Percentiles rank a stretch among this genome's conserved stretches.
phyloP scores from a whole-genome alignment of 805 yeast genomes.

The Ogataea salicorniae region DNA sequence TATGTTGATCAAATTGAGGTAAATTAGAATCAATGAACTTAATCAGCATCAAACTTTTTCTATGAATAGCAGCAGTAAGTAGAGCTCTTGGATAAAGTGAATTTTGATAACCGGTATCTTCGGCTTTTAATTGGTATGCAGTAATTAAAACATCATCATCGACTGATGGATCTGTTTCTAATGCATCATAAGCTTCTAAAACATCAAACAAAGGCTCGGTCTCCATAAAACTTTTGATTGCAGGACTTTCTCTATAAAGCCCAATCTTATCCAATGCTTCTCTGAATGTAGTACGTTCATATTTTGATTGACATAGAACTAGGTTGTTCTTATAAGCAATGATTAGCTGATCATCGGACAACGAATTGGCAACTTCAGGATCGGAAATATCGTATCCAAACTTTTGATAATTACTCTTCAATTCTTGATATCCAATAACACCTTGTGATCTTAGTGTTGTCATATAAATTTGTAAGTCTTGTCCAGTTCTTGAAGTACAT shows the following conservation, averaged over 20 bases:
- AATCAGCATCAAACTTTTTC: constrained; percentile 55
- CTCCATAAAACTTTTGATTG: constrained; percentile 33
- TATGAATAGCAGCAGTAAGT: constrained; percentile 51
- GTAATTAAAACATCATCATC: constrained; percentile 72
- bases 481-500: constrained; percentile 43
- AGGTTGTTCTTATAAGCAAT: constrained; percentile 24
- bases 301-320: constrained; percentile 17
- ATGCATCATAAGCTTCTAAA: constrained; percentile 43
- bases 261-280: constrained; percentile 37
- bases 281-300: constrained; percentile 29
- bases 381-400: constrained; percentile 26
- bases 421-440: constrained; percentile 44
- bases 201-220: constrained; percentile 44
- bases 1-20: constrained; percentile 25
- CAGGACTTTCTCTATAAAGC: constrained; percentile 31
- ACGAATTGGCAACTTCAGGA: constrained; percentile 12
- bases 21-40: constrained; percentile 45
- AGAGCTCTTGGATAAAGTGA: constrained; percentile 50
- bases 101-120: constrained; percentile 44
- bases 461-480: constrained; percentile 39
- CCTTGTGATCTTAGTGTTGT: constrained; percentile 48
- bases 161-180: constrained; percentile 47
- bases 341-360: constrained; percentile 26
- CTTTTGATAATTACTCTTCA: constrained; percentile 23
- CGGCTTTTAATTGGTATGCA: constrained; percentile 61